These are phyloP conservation scores for Aureobasidium sp. DNA, from an alignment of 2,329 filamentous ascomycete species.

Conservation along the genomic window DNA sequence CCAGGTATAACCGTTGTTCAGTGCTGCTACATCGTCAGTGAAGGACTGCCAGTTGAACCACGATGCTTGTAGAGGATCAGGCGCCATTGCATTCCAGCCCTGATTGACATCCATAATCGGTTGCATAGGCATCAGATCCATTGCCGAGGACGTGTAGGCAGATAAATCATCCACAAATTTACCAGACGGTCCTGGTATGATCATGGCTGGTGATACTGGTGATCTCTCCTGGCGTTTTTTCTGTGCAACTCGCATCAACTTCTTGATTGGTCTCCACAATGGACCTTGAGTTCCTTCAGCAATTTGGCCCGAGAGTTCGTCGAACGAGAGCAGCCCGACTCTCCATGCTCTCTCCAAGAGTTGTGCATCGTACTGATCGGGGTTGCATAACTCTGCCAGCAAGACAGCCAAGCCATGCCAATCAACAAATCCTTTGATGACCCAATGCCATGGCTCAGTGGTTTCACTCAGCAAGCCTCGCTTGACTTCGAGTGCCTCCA, in stretches of 20 bases:
- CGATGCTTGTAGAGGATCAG: conserved; percentile 3
- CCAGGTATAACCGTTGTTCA: conserved; percentile 4
- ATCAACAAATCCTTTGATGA: conserved; percentile 11
- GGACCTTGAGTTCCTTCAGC: conserved; percentile 6
- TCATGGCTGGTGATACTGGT: too few species aligned
- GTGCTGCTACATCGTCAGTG: not conserved
- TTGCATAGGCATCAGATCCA: not conserved
- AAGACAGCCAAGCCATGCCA: conserved; percentile 8
- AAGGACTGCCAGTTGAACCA: conserved; percentile 15
- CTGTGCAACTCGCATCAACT: conserved; percentile 11
- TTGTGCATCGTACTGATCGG: conserved; percentile 5
- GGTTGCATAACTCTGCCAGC: conserved; percentile 7
- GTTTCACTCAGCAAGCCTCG: not conserved
- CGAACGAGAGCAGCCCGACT: not conserved
- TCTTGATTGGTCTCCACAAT: conserved; percentile 8
- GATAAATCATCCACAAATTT: not conserved
- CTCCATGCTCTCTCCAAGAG: conserved; percentile 5
- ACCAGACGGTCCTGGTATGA: not conserved
- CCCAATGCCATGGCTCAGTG: conserved; percentile 13
- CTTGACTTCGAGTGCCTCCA: conserved; percentile 11
- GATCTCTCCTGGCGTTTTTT: not conserved
- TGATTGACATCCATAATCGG: not conserved
- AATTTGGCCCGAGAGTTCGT: not conserved
- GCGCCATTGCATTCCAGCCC: not conserved
- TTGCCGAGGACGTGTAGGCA: not conserved